Conservation (phyloP, 2,329 filamentous ascomycete species). For the Emergomyces orientalis region DNA sequence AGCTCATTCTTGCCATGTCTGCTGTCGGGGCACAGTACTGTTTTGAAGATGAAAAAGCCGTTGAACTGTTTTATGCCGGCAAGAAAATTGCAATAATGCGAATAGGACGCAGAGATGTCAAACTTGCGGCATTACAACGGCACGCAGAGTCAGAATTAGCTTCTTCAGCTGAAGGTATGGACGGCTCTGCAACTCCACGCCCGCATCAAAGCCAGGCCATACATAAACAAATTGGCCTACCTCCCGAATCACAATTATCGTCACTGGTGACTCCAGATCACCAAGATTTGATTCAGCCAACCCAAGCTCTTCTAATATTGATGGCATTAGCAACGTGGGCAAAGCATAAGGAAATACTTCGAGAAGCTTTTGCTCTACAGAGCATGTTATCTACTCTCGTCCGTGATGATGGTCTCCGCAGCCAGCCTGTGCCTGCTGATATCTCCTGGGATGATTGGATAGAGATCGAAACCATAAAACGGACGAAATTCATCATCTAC, state of each 20-base stretch:
- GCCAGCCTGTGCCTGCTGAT: conserved; percentile 29
- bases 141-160: conserved; percentile 32
- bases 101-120: conserved; percentile 43
- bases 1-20: conserved; percentile 44
- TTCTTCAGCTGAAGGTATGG: background rate
- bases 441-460: conserved; percentile 48
- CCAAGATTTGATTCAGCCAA: conserved; percentile 39
- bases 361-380: conserved; percentile 49
- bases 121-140: conserved; percentile 31
- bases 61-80: conserved; percentile 49
- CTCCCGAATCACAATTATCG: background rate
- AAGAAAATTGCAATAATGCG: conserved; percentile 46
- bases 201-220: background rate
- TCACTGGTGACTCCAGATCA: background rate
- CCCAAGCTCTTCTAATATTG: conserved; percentile 43
- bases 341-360: conserved; percentile 46
- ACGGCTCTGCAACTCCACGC: background rate
- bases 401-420: conserved; percentile 44
- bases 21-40: conserved; percentile 43
- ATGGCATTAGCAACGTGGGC: conserved; percentile 53
- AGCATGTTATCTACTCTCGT: conserved; percentile 48
- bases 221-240: background rate
- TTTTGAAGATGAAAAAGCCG: conserved; percentile 42
- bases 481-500: conserved; percentile 49
- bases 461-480: conserved; percentile 42